Base-by-base conservation (phyloP, 805 yeast genomes). In the Monosporozyma solicola region DNA sequence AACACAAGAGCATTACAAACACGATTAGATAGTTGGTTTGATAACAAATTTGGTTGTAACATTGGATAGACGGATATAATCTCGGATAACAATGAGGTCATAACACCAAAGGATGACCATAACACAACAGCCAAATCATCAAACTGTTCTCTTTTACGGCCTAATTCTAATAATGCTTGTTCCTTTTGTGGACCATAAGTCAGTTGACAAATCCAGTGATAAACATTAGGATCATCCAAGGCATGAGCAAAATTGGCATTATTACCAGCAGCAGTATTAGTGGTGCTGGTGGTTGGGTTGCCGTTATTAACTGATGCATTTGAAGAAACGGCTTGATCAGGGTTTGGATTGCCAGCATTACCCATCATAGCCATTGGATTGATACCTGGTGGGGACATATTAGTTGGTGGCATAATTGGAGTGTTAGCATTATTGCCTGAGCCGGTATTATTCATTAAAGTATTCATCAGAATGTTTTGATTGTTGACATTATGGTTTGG, bases 41-140 rank as follows among this genome's bases (percentile, higher is more conserved):
- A 83, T 54, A 94, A 76, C 45, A 80, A 82, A 32, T 95, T 96
- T 13, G 97, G 97, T 39, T 87, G 84, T 54, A 92, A 74, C 63
- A 84, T 77, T 11, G 99, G 97, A 67, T 92, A 92, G 5, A 92
- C 96, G 2, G 87, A 78, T 41, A 90, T 84, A 51, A 92, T 90
- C 66, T 92, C 99, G 66, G 88, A 95, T 54, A 92, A 70, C 41
- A 92, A 72, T 22, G 90, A 85, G 2, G 98, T 84, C 95, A 94
- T 90, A 11, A 92, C 97, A 32, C 98, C 99, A 70, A 86, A 91
- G 3, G 97, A 87, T 62, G 92, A 84, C 99, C 99, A 92, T 54
- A 92, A 73, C 5, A 92, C 95, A 41, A 90, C 69, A 0, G 98
- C 98, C 54, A 92, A 76, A 66, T 92, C 98, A 54, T 90, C 97